Evolutionary conservation across 2,329 filamentous ascomycete species (phyloP).

Genomic region (Chaetomiaceae sp.): DNA sequence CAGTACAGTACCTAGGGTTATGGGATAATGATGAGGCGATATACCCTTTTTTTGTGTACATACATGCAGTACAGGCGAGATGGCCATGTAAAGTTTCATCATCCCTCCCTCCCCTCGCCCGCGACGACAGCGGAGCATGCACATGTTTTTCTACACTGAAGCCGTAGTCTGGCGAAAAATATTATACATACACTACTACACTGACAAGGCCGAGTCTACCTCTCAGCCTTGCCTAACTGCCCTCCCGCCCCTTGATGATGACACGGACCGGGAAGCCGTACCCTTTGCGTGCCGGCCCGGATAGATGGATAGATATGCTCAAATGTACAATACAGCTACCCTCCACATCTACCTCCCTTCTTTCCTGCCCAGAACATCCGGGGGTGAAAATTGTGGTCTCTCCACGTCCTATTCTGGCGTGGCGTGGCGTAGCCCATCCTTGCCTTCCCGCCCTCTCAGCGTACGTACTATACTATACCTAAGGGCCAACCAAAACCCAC

Average conservation of each 20-base stretch:
- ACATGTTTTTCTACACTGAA: constrained; percentile 9
- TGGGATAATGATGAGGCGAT: neutral
- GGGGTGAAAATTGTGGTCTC: no score
- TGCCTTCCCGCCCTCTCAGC: no score
- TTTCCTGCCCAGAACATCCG: neutral
- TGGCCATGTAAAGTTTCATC: no score
- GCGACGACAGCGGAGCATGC: neutral
- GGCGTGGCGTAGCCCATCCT: no score
- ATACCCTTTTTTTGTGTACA: neutral
- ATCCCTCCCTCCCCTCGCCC: no score
- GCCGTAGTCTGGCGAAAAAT: constrained; percentile 7
- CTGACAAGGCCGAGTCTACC: neutral
- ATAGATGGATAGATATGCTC: constrained; percentile 6
- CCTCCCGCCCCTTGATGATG: neutral
- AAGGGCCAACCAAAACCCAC: no score
- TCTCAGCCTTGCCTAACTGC: neutral
- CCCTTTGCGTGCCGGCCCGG: neutral
- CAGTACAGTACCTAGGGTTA: no score
- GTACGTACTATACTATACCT: no score
- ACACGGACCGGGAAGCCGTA: neutral
- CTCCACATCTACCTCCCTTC: neutral
- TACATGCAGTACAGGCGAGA: no score
- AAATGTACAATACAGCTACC: constrained; percentile 7
- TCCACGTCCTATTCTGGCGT: no score
- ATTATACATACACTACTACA: constrained; percentile 15